Evolutionary conservation across 1,139 yeast species (phyloP).

Genomic region (Debaryomyces sp.): DNA sequence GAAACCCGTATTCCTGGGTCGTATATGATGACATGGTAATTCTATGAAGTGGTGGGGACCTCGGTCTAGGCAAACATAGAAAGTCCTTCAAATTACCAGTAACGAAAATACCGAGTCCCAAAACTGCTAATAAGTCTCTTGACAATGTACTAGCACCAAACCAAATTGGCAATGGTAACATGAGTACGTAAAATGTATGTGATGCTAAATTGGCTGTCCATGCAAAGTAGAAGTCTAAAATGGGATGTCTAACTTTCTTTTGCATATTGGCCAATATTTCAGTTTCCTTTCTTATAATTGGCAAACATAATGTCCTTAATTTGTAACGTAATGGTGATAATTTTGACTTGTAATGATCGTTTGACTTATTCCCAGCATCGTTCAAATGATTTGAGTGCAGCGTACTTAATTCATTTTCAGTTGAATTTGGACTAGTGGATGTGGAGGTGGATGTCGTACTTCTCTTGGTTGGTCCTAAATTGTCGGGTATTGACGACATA

Average conservation of each 20-base stretch:
- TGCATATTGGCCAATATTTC: constrained; percentile 63
- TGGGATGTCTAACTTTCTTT: constrained; percentile 46
- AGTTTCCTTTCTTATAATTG: constrained; percentile 69
- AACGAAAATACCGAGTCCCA: constrained; percentile 84
- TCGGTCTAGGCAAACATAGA: constrained; percentile 88
- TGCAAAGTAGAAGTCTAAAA: constrained; percentile 77
- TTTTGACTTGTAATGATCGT: constrained; percentile 61
- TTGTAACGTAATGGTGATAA: constrained; percentile 63
- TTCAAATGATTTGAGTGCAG: constrained; percentile 2
- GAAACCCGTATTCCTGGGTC: constrained; percentile 92
- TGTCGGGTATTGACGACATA: constrained; percentile 1
- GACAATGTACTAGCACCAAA: constrained; percentile 64
- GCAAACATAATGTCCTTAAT: constrained; percentile 58
- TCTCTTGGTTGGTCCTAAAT: not conserved
- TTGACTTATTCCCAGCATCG: constrained; percentile 77
- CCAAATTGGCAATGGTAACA: constrained; percentile 88
- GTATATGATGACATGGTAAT: constrained; percentile 89
- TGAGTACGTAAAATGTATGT: constrained; percentile 88
- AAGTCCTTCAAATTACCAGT: constrained; percentile 82
- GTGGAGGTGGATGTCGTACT: not conserved
- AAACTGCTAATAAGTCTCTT: constrained; percentile 71
- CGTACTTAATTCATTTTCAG: constrained; percentile 4
- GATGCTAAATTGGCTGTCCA: constrained; percentile 90
- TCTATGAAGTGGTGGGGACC: constrained; percentile 88
- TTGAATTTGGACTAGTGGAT: not conserved